Conservation (phyloP, 108 stramenopile genomes). For the Fragilariopsis cylindrus region DNA sequence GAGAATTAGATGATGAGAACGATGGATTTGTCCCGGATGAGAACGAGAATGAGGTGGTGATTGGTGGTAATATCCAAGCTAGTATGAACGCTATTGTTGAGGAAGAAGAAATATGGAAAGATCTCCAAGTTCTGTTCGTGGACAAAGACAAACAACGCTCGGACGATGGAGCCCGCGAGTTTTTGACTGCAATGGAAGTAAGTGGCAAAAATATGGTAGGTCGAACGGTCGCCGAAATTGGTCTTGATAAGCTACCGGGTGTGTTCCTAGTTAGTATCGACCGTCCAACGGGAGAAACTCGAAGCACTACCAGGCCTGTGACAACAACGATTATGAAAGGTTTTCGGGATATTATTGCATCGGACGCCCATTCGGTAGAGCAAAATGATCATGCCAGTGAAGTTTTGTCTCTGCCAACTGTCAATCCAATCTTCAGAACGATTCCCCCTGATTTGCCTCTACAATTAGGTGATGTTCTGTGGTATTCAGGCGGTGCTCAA, state of each 20-base stretch:
- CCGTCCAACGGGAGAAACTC: constrained; percentile 45
- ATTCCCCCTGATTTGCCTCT: constrained; percentile 42
- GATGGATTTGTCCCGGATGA: constrained; percentile 7
- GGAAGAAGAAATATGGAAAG: constrained; percentile 55
- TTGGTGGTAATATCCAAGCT: constrained; percentile 7
- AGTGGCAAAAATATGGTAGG: constrained; percentile 46
- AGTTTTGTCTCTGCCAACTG: not conserved
- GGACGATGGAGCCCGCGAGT: constrained; percentile 51
- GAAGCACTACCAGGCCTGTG: not conserved
- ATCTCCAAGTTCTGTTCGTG: constrained; percentile 59
- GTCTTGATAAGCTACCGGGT: constrained; percentile 70
- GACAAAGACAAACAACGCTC: constrained; percentile 9
- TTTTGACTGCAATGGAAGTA: constrained; percentile 74
- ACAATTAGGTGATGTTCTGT: constrained; percentile 57
- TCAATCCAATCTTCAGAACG: constrained; percentile 21
- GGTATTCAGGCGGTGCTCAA: constrained; percentile 69
- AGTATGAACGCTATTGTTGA: constrained; percentile 1
- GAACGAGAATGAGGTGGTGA: not conserved
- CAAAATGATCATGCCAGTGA: constrained; percentile 9
- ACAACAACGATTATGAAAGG: not conserved
- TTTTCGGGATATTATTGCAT: not conserved
- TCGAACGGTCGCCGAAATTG: constrained; percentile 54
- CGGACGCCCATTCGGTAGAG: constrained; percentile 8
- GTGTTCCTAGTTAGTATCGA: constrained; percentile 79
- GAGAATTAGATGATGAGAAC: constrained; percentile 17